phyloP scores from a whole-genome alignment of 139 green algal genomes.

The Closterium sp. region DNA sequence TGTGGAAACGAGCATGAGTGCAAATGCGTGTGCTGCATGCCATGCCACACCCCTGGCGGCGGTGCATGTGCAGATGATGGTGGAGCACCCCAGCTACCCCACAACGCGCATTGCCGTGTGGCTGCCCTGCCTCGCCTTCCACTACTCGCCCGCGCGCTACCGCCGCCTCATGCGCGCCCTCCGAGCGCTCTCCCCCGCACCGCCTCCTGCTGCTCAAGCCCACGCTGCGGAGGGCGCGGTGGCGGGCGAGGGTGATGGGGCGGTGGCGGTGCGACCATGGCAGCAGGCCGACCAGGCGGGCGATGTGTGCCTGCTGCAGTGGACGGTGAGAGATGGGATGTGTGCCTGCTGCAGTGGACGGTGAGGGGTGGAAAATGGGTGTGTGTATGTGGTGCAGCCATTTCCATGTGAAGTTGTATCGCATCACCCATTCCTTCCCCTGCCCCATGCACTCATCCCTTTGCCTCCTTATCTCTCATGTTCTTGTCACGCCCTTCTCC shows the following conservation, averaged over 20 bases:
- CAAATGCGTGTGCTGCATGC: neutral
- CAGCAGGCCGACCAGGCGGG: constrained; percentile 49
- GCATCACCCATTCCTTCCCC: no score
- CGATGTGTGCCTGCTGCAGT: constrained; percentile 47
- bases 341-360: no score
- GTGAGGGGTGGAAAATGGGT: no score
- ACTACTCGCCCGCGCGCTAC: constrained; percentile 68
- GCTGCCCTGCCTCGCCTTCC: constrained; percentile 67
- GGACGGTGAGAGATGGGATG: constrained; percentile 15
- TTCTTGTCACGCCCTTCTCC: neutral
- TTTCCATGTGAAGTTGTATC: no score
- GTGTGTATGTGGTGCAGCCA: no score
- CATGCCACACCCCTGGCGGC: no score
- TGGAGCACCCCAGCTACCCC: constrained; percentile 55
- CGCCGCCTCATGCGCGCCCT: constrained; percentile 63
- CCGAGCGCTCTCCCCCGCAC: neutral
- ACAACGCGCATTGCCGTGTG: constrained; percentile 55
- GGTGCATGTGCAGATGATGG: constrained; percentile 50
- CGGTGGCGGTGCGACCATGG: neutral
- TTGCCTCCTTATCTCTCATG: neutral
- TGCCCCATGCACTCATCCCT: no score
- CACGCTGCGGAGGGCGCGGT: neutral
- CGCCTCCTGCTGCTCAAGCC: neutral
- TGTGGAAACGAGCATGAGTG: no score
- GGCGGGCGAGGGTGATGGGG: neutral